Base-by-base conservation (phyloP, 805 yeast species). In the Lachancea thermotolerans region DNA sequence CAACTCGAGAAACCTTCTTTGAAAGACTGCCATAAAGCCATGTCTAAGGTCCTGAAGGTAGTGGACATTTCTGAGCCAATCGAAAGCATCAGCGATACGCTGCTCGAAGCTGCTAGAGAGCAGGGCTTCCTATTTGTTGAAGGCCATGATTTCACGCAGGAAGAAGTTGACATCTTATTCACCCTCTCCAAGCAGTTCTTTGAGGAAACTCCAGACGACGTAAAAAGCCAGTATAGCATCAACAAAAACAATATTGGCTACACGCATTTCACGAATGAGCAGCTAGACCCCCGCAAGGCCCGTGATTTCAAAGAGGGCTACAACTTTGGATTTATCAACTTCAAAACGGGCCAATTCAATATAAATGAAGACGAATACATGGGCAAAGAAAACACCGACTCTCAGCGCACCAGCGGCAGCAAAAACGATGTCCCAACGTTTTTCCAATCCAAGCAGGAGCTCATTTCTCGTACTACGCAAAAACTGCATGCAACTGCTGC, bases 221-320 rank as follows among this genome's bases (percentile, higher is more conserved):
- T 74, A 43, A 85, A 85, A 59, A 43, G 51, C 12, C 60, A 74
- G 49, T 73, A 59, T 50, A 59, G 75, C 0, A 81, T 85, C 30
- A 77, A 75, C 28, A 36, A 29, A 16, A 62, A 73, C 37, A 85
- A 85, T 57, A 73, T 71, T 51, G 88, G 88, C 2, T 81, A 81
- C 56, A 74, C 83, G 4, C 62, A 69, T 30, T 68, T 72, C 51
- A 74, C 75, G 15, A 75, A 71, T 37, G 88, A 81, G 58, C 77
- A 62, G 35, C 49, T 67, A 34, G 69, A 67, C 44, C 60, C 61
- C 4, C 49, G 55, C 37, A 48, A 48, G 18, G 54, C 59, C 27
- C 82, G 82, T 4, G 85, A 80, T 58, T 82, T 81, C 33, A 80
- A 80, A 54, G 84, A 80, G 58, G 86, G 84, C 1, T 78, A 81